Conservation (phyloP, 164 flowering plant species). For the Pachysandra terminalis region DNA sequence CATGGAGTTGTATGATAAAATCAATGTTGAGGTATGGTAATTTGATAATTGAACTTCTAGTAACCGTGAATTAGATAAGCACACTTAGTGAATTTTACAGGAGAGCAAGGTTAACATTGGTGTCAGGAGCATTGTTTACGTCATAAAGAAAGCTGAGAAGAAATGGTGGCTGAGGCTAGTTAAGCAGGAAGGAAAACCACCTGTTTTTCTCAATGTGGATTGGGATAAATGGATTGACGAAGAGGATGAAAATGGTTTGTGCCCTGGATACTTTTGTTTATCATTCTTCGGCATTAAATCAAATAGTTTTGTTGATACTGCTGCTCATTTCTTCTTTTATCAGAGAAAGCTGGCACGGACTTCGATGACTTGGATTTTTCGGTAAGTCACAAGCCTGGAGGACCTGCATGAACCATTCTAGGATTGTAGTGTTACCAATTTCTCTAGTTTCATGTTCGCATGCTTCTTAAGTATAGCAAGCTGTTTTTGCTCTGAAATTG, state of each 20-base stretch:
- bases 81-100: constrained; percentile 24
- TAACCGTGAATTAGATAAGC: neutral
- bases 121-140: constrained; percentile 45
- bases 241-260: constrained; percentile 55
- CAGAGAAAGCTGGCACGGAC: constrained; percentile 45
- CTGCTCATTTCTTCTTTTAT: neutral
- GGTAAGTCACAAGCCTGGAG: constrained; percentile 27
- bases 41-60: neutral
- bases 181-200: constrained; percentile 61
- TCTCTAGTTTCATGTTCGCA: too few relatives aligned
- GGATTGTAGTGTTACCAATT: neutral
- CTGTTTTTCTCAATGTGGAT: constrained; percentile 59
- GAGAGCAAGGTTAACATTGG: constrained; percentile 64
- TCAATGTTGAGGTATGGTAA: constrained; percentile 52
- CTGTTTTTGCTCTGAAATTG: too few relatives aligned
- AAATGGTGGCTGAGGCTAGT: constrained; percentile 74
- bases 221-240: constrained; percentile 88
- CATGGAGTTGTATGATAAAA: constrained; percentile 53
- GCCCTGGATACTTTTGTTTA: constrained; percentile 1
- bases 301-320: neutral
- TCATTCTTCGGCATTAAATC: neutral
- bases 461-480: too few relatives aligned
- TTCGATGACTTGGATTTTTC: constrained; percentile 57
- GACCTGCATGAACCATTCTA: neutral
- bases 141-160: constrained; percentile 61